A percentile compares a stretch with the other conserved stretches of the same genome.
Evolutionary conservation across 768 basidiomycete species (phyloP).

Genomic region (Megacollybia marginata): DNA sequence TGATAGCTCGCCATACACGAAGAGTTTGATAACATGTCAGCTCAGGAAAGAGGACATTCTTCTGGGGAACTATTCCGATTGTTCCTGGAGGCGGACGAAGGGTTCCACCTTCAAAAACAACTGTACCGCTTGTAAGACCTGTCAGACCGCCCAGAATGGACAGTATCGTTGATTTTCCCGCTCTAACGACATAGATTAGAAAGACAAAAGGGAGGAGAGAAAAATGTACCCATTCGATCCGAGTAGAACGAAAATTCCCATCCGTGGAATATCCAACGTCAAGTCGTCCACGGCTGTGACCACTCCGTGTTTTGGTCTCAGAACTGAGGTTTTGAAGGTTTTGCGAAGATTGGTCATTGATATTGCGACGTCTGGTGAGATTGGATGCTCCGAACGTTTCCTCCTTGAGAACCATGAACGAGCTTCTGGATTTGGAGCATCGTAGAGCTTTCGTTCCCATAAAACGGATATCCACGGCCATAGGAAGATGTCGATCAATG

Average conservation of each 20-base stretch:
- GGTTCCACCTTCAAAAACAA: constrained; percentile 47
- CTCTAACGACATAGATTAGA: constrained; percentile 29
- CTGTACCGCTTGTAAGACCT: constrained; percentile 48
- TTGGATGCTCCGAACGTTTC: constrained; percentile 8
- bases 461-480: constrained; percentile 64
- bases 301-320: constrained; percentile 34
- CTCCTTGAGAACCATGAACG: constrained; percentile 31
- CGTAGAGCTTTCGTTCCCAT: constrained; percentile 56
- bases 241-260: constrained; percentile 70
- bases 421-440: constrained; percentile 32
- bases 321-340: constrained; percentile 43
- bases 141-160: constrained; percentile 61
- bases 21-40: constrained; percentile 69
- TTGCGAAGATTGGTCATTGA: constrained; percentile 56
- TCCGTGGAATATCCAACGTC: constrained; percentile 60
- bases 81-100: constrained; percentile 53
- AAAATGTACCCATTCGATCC: constrained; percentile 58
- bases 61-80: constrained; percentile 75
- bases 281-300: constrained; percentile 64
- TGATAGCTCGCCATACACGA: constrained; percentile 65
- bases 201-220: not conserved
- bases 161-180: constrained; percentile 70
- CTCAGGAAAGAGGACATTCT: constrained; percentile 77
- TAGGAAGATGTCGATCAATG: constrained; percentile 55
- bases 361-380: constrained; percentile 43